Percentiles rank a stretch among this genome's conserved stretches.
These are phyloP conservation scores for Amanita pseudoporphyria DNA, from an alignment of 768 basidiomycete genomes.

Conservation along the genomic window DNA sequence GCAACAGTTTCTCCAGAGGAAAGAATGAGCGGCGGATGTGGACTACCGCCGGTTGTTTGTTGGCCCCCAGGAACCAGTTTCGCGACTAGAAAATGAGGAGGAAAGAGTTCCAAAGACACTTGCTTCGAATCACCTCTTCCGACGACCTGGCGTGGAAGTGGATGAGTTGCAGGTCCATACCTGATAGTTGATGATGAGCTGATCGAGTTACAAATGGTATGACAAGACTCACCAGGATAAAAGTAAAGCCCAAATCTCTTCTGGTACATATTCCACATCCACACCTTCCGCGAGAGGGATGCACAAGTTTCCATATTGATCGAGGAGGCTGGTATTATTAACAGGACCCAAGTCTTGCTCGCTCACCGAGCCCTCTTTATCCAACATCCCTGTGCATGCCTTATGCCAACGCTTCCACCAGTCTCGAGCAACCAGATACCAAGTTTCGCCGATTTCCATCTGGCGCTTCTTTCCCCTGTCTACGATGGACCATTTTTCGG, in stretches of 20 bases:
- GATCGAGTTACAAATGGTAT: not conserved
- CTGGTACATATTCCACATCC: slow-evolving; percentile 70
- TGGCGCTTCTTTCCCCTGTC: slow-evolving; percentile 31
- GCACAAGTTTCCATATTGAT: slow-evolving; percentile 39
- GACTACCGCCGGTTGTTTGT: slow-evolving; percentile 9
- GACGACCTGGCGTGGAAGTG: slow-evolving; percentile 62
- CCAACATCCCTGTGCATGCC: slow-evolving; percentile 57
- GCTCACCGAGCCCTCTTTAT: slow-evolving; percentile 56
- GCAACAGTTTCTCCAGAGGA: slow-evolving; percentile 43
- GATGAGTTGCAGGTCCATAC: slow-evolving; percentile 55
- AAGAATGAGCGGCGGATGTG: slow-evolving; percentile 31
- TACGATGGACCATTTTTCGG: slow-evolving; percentile 44
- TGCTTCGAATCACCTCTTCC: slow-evolving; percentile 41
- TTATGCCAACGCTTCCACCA: slow-evolving; percentile 76
- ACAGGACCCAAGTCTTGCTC: slow-evolving; percentile 65
- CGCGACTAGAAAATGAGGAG: slow-evolving; percentile 53
- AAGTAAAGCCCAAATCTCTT: slow-evolving; percentile 61
- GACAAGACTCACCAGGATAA: slow-evolving; percentile 49
- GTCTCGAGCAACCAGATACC: slow-evolving; percentile 61
- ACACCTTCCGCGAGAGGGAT: slow-evolving; percentile 43
- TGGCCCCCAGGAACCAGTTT: slow-evolving; percentile 27
- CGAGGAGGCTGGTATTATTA: slow-evolving; percentile 61
- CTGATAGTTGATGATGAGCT: slow-evolving; percentile 25
- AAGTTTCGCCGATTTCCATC: slow-evolving; percentile 61
- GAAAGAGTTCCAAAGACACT: slow-evolving; percentile 60